Base-by-base conservation (phyloP, 1,284 basidiomycete species). In the Peniophora sp. region DNA sequence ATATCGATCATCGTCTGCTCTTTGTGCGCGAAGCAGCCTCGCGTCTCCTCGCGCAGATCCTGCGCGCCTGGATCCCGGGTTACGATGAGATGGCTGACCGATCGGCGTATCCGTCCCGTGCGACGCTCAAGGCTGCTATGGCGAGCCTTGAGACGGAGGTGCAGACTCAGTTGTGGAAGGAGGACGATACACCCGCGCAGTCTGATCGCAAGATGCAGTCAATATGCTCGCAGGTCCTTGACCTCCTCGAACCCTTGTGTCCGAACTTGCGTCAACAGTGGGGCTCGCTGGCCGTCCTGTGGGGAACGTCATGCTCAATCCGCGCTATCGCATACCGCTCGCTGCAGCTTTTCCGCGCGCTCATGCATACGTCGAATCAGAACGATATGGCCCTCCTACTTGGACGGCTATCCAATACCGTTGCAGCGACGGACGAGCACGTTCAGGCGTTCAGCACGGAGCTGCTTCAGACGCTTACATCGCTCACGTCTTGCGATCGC, bases 241-340 rank as follows among this genome's bases (percentile, higher is more conserved):
- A 68, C 10, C 73, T 92, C 53, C 66, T 96, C 43, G 74, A 81
- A 49, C 87, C 87, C 20, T 70, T 90, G 14, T 79, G 82, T 52
- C 81, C 86, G 2, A 72, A 75, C 12, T 65, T 96, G 36, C 73
- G 81, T 24, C 81, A 89, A 55, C 74, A 81, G 48, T 94, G 95
- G 86, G 92, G 91, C 5, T 81, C 83, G 3, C 62, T 92, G 25
- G 89, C 92, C 2, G 70, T 97, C 53, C 69, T 75, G 32, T 97
- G 95, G 88, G 89, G 92, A 2, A 92, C 92, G 2, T 78, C 85
- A 1, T 94, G 91, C 59, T 88, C 92, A 3, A 90, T 94, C 54
- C 81, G 92, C 38, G 84, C 85, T 48, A 83, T 88, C 25, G 93
- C 95, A 0, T 92, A 90, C 68, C 81, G 92, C 27, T 96, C 94